Evolutionary conservation across 805 yeast genomes (phyloP), one percentile per base, ranked within the genome.

Genomic region (Suhomyces sp.): DNA sequence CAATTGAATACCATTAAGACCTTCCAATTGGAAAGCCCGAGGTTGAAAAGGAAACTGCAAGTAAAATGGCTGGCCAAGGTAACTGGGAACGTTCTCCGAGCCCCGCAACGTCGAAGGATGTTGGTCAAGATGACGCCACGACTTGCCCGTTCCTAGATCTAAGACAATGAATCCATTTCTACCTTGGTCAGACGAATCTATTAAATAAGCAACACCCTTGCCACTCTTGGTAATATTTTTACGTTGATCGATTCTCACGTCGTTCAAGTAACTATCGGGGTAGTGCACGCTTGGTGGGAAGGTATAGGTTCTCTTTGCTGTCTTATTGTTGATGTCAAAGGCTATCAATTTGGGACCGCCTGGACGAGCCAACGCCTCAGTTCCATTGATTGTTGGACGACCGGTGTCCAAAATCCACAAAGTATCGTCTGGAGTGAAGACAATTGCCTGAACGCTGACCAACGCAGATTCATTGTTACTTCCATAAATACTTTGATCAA

Each of bases 91-190:
- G 9, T 44, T 27, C 23, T 44, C 36, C 4, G 36, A 23, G 9
- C 6, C 36, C 2, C 47, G 19, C 38, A 44, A 44, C 5, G 15
- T 12, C 10, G 47, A 44, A 12, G 47, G 47, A 15, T 44, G 47
- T 10, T 44, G 47, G 17, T 44, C 47, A 17, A 44, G 47, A 44
- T 44, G 47, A 27, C 47, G 47, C 47, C 47, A 44, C 23, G 47
- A 44, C 15, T 44, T 24, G 12, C 47, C 47, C 5, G 47, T 44
- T 27, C 29, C 47, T 22, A 44, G 9, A 27, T 44, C 47, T 17
- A 44, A 44, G 4, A 44, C n/a, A 15, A 44, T 44, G 4, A 44
- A 5, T 9, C 47, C 47, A 15, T 44, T 44, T 17, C 47, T 44
- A 9, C 47, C 47, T 44, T 44, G 47, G 23, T 44, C 47, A 4